Conservation (phyloP, 306 rosid genomes). For the Castanea sativa region DNA sequence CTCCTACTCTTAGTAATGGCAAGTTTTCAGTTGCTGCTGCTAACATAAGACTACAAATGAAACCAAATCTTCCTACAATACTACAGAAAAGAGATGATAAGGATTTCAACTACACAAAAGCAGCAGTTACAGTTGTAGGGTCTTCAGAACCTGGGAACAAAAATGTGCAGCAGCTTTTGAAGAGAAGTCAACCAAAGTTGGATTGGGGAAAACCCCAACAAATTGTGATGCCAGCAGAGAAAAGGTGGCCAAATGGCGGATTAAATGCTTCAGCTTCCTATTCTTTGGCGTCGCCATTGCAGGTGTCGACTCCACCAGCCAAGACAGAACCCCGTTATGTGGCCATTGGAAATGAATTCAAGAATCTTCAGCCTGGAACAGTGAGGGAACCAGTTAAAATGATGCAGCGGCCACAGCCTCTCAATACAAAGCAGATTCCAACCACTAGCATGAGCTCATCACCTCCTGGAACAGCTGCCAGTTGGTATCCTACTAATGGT, state of each 20-base stretch:
- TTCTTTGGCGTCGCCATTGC: constrained; percentile 64
- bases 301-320: constrained; percentile 48
- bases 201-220: constrained; percentile 81
- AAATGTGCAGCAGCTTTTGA: constrained; percentile 67
- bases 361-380: constrained; percentile 62
- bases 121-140: constrained; percentile 42
- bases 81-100: constrained; percentile 71
- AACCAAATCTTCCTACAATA: constrained; percentile 40
- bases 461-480: constrained; percentile 59
- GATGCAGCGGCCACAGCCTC: constrained; percentile 83
- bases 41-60: constrained; percentile 53
- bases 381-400: constrained; percentile 69
- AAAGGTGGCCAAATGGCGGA: constrained; percentile 65
- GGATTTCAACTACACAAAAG: constrained; percentile 82
- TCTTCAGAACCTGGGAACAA: constrained; percentile 58
- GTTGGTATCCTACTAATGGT: constrained; percentile 67
- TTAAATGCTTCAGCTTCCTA: constrained; percentile 62
- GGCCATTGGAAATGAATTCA: constrained; percentile 55
- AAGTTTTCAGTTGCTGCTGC: constrained; percentile 52
- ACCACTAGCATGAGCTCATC: constrained; percentile 70
- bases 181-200: constrained; percentile 64
- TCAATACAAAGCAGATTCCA: constrained; percentile 58
- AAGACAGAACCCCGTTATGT: constrained; percentile 65
- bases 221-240: constrained; percentile 48
- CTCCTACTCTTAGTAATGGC: constrained; percentile 50